These are phyloP conservation scores for Nakazawaea populi DNA, from an alignment of 805 yeast species.

Conservation along the genomic window DNA sequence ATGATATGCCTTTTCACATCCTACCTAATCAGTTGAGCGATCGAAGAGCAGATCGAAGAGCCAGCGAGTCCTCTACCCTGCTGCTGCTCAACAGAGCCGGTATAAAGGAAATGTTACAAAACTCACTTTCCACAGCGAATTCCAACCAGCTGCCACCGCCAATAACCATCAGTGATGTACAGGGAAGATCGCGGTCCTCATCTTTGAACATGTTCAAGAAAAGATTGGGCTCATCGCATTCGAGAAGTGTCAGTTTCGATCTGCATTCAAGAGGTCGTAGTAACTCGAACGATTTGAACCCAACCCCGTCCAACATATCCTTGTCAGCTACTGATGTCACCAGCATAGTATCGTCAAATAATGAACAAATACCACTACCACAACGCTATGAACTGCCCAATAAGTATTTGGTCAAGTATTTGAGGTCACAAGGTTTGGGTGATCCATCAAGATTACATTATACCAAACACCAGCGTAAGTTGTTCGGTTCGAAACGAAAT, in stretches of 20 bases:
- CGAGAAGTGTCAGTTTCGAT: background rate
- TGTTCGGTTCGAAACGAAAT: background rate
- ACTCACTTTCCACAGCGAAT: conserved; percentile 1
- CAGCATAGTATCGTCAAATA: conserved; percentile 2
- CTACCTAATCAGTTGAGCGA: background rate
- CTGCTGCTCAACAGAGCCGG: background rate
- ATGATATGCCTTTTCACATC: conserved; percentile 1
- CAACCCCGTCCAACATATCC: conserved; percentile 2
- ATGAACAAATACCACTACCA: background rate
- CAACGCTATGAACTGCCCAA: background rate
- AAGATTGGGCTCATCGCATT: background rate
- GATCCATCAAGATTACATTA: conserved; percentile 3
- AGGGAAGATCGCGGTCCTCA: conserved; percentile 5
- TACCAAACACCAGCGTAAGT: background rate
- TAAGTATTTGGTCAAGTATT: background rate
- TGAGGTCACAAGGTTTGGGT: conserved; percentile 6
- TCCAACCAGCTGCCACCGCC: conserved; percentile 1
- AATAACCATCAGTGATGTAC: conserved; percentile 1
- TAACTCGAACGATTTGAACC: conserved; percentile 4
- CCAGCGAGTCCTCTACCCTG: conserved; percentile 1
- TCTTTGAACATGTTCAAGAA: conserved; percentile 5
- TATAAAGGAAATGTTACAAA: conserved; percentile 9
- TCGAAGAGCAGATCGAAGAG: background rate
- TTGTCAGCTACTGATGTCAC: conserved; percentile 1
- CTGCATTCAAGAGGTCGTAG: conserved; percentile 1